Conservation (phyloP, 2,329 filamentous ascomycete genomes). For the Venturia oleaginea region DNA sequence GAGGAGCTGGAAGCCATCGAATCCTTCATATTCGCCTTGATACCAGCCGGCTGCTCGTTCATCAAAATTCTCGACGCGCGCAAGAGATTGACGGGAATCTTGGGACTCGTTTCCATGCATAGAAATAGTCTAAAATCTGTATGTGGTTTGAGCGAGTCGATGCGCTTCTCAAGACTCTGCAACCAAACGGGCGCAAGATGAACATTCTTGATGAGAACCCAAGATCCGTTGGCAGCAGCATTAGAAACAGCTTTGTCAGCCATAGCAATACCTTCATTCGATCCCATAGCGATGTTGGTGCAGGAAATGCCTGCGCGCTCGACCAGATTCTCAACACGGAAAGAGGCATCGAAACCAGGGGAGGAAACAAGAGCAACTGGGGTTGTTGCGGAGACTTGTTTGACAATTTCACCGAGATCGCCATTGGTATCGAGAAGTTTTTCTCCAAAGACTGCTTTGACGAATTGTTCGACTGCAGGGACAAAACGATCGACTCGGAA, state of each 20-base stretch:
- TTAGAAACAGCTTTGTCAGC: constrained; percentile 94
- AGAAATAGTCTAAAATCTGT: constrained; percentile 89
- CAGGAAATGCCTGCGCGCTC: constrained; percentile 74
- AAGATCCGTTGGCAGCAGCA: constrained; percentile 82
- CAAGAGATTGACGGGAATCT: constrained; percentile 93
- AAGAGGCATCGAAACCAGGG: constrained; percentile 94
- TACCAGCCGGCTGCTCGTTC: constrained; percentile 96
- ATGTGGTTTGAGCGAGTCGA: constrained; percentile 91
- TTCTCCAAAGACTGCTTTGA: constrained; percentile 72
- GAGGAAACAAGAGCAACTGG: constrained; percentile 90
- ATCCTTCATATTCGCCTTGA: constrained; percentile 97
- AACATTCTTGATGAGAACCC: constrained; percentile 98
- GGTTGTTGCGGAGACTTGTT: constrained; percentile 71
- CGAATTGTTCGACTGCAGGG: constrained; percentile 84
- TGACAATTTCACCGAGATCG: constrained; percentile 76
- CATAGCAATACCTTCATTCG: constrained; percentile 82
- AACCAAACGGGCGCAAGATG: constrained; percentile 94
- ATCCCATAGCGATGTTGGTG: constrained; percentile 98
- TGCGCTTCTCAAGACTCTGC: constrained; percentile 91
- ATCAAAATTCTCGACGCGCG: constrained; percentile 89
- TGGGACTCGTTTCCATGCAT: constrained; percentile 94
- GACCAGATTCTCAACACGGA: constrained; percentile 95
- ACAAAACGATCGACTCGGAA: constrained; percentile 95
- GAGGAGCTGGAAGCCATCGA: constrained; percentile 76
- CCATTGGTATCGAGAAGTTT: constrained; percentile 75